phyloP scores from a whole-genome alignment of 208 protist genomes.

The Spongospora subterranea region DNA sequence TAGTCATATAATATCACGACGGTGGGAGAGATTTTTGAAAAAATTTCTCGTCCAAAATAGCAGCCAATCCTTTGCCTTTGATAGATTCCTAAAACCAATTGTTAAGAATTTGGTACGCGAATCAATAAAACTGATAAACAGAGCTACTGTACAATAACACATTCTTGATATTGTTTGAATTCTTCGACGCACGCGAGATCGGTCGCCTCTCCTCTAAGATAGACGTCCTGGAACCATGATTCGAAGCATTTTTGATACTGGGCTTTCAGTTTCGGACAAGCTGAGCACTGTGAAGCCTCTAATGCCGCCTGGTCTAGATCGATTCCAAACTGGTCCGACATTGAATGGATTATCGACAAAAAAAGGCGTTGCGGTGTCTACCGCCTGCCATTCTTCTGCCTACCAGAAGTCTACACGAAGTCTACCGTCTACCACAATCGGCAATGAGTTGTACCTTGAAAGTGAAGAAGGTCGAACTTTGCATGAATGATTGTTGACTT shows the following conservation, averaged over 20 bases:
- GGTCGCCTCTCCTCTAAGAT: neutral
- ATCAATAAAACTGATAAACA: neutral
- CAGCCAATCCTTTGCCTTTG: conserved; percentile 21
- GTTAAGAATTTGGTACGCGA: too few species aligned
- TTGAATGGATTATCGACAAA: too few species aligned
- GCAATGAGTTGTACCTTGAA: too few species aligned
- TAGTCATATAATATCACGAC: neutral
- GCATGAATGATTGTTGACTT: too few species aligned
- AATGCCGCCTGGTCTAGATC: too few species aligned
- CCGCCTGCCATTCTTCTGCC: too few species aligned
- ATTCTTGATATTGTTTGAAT: conserved; percentile 44
- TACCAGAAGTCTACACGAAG: too few species aligned
- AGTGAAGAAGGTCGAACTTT: too few species aligned
- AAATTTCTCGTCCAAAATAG: neutral
- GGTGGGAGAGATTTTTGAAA: neutral
- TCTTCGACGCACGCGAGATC: conserved; percentile 36
- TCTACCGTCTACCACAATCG: too few species aligned
- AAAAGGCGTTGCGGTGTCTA: too few species aligned
- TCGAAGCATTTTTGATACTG: conserved; percentile 21
- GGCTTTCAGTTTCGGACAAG: conserved; percentile 50
- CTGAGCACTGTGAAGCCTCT: too few species aligned
- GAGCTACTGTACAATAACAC: neutral
- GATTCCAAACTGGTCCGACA: too few species aligned
- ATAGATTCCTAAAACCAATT: conserved; percentile 8
- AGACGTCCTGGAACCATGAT: conserved; percentile 2